Evolutionary conservation across 768 basidiomycete genomes (phyloP).

Genomic region (Suillus tomentosus): DNA sequence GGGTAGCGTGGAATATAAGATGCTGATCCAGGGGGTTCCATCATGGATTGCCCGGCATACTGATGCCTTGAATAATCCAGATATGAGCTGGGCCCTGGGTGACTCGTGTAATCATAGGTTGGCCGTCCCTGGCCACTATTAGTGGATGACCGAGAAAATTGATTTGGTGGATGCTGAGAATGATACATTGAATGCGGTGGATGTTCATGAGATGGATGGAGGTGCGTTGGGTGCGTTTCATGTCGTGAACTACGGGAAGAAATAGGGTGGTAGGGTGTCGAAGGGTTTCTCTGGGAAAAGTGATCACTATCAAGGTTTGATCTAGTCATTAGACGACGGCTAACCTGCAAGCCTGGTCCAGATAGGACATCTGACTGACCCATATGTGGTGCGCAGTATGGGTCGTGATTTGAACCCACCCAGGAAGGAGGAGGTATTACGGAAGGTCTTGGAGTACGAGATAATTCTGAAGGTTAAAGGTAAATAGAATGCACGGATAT

Average conservation of each 20-base stretch:
- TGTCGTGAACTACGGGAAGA: constrained; percentile 26
- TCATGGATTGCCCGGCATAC: constrained; percentile 16
- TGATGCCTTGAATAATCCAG: constrained; percentile 9
- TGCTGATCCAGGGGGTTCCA: constrained; percentile 21
- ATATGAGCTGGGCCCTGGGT: constrained; percentile 7
- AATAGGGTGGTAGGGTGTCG: constrained; percentile 23
- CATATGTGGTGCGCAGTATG: constrained; percentile 27
- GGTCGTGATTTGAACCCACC: constrained; percentile 43
- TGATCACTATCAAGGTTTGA: constrained; percentile 12
- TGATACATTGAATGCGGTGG: constrained; percentile 25
- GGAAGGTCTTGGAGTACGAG: constrained; percentile 40
- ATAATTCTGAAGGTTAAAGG: constrained; percentile 39
- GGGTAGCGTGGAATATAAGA: constrained; percentile 19
- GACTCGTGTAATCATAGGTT: constrained; percentile 30
- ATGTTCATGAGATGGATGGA: constrained; percentile 21
- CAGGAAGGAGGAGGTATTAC: constrained; percentile 43
- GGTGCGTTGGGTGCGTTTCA: constrained; percentile 26
- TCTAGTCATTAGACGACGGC: constrained; percentile 1
- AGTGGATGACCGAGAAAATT: constrained; percentile 27
- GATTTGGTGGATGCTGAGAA: constrained; percentile 18
- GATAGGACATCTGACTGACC: constrained; percentile 26
- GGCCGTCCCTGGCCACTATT: constrained; percentile 28
- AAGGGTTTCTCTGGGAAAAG: constrained; percentile 24
- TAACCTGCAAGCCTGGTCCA: constrained; percentile 36
- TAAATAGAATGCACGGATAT: constrained; percentile 3